A percentile compares a stretch with the other conserved stretches of the same genome.
phyloP scores from a whole-genome alignment of 768 basidiomycete species.

The Boletus bicolor region DNA sequence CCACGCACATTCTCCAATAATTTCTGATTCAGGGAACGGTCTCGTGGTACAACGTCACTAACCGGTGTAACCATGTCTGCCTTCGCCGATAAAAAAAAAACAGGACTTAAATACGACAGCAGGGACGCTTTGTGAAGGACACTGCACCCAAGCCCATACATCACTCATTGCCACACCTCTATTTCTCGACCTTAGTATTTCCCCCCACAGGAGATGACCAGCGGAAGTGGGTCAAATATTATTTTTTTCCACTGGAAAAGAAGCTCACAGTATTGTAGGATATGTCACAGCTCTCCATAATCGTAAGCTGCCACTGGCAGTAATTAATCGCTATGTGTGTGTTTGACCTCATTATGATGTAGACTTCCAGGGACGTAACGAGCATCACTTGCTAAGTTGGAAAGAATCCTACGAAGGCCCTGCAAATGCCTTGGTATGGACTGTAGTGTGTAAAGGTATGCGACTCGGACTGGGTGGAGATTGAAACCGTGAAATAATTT shows the following conservation, averaged over 20 bases:
- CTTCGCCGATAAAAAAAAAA: constrained; percentile 6
- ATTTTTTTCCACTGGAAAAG: neutral
- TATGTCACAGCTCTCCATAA: constrained; percentile 43
- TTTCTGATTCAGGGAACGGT: constrained; percentile 3
- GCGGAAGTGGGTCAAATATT: constrained; percentile 18
- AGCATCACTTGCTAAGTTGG: constrained; percentile 39
- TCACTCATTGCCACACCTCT: neutral
- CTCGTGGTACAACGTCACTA: neutral
- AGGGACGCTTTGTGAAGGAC: neutral
- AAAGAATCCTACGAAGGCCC: constrained; percentile 40
- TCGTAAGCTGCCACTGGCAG: constrained; percentile 30
- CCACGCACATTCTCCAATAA: neutral
- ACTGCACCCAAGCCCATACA: neutral
- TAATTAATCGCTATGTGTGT: neutral
- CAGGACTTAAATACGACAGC: constrained; percentile 25
- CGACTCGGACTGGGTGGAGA: neutral
- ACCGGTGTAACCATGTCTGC: neutral
- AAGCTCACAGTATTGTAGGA: constrained; percentile 25
- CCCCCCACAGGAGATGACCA: constrained; percentile 16
- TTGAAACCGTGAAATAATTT: neutral
- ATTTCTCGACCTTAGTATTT: neutral
- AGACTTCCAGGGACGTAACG: constrained; percentile 38
- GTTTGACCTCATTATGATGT: neutral
- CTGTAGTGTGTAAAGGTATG: constrained; percentile 56
- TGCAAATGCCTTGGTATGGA: constrained; percentile 45